phyloP scores from a whole-genome alignment of 352 stramenopile species.

The Pythium phragmiticola region DNA sequence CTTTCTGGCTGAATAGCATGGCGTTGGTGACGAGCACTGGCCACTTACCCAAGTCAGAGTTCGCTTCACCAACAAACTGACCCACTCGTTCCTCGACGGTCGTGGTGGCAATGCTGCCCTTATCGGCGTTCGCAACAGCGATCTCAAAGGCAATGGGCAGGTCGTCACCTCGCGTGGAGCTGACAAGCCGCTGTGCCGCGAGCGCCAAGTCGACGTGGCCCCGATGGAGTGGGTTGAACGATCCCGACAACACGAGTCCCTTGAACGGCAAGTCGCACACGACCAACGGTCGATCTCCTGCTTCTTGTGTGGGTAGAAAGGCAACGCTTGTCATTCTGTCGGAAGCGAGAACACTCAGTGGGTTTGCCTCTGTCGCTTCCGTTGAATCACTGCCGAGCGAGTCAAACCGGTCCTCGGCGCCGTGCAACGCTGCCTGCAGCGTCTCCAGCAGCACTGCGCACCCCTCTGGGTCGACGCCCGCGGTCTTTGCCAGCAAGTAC shows the following conservation, averaged over 20 bases:
- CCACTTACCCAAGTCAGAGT: conserved; percentile 30
- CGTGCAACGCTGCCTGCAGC: conserved; percentile 32
- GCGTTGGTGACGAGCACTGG: conserved; percentile 79
- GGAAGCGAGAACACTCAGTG: conserved; percentile 9
- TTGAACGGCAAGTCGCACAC: conserved; percentile 46
- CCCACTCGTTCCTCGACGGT: conserved; percentile 42
- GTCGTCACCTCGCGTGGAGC: conserved; percentile 27
- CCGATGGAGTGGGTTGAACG: conserved; percentile 82
- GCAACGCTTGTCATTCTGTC: conserved; percentile 37
- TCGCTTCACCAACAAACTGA: conserved; percentile 39
- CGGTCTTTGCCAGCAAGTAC: conserved; percentile 55
- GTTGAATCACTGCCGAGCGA: not conserved
- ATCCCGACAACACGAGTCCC: conserved; percentile 69
- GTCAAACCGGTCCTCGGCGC: conserved; percentile 26
- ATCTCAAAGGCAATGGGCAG: conserved; percentile 73
- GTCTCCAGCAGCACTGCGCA: conserved; percentile 35
- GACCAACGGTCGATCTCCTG: conserved; percentile 7
- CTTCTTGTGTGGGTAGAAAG: conserved; percentile 39
- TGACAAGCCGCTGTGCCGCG: conserved; percentile 45
- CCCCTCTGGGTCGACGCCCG: conserved; percentile 31
- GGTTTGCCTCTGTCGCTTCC: conserved; percentile 25
- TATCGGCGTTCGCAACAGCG: conserved; percentile 77
- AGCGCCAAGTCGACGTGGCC: conserved; percentile 64
- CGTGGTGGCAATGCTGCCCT: conserved; percentile 49
- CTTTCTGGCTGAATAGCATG: conserved; percentile 82